These are phyloP conservation scores for Castanea sativa DNA, from an alignment of 306 rosid genomes.

Conservation along the genomic window DNA sequence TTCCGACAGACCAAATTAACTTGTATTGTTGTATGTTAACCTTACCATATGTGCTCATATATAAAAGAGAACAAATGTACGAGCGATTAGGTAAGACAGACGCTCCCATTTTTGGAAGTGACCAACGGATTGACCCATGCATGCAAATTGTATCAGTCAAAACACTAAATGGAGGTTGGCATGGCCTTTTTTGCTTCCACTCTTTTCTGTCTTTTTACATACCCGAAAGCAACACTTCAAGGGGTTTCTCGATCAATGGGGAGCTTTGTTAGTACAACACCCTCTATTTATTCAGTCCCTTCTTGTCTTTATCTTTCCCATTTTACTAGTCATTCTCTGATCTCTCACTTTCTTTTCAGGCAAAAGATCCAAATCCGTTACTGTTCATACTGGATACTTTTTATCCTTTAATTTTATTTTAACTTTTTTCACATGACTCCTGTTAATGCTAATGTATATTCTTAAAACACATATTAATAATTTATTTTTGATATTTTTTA, in stretches of 20 bases:
- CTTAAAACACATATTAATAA: rapidly evolving
- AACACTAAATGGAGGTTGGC: slow-evolving; percentile 11
- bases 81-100: slow-evolving; percentile 42
- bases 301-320: slow-evolving; percentile 26
- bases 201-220: slow-evolving; percentile 48
- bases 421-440: slow-evolving; percentile 1
- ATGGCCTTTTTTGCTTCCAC: slow-evolving; percentile 47
- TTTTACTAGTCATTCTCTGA: slow-evolving; percentile 18
- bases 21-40: slow-evolving; percentile 1
- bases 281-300: slow-evolving; percentile 8
- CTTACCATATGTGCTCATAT: slow-evolving; percentile 15
- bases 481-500: too few species aligned
- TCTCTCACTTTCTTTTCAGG: slow-evolving; percentile 19
- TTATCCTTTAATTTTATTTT: slow-evolving; percentile 16
- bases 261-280: slow-evolving; percentile 39
- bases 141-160: slow-evolving; percentile 41
- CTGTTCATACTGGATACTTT: slow-evolving; percentile 50
- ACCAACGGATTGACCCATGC: slow-evolving; percentile 50
- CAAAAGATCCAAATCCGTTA: slow-evolving; percentile 41
- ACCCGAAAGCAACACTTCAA: slow-evolving; percentile 71
- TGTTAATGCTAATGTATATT: rapidly evolving
- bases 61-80: slow-evolving; percentile 15
- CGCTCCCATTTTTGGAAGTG: slow-evolving; percentile 61
- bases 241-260: slow-evolving; percentile 65
- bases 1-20: slow-evolving; percentile 24